Percentiles rank a stretch among this genome's conserved stretches.
These are phyloP conservation scores for Sordariomycetes sp. DNA, from an alignment of 2,329 filamentous ascomycete genomes.

Conservation along the genomic window DNA sequence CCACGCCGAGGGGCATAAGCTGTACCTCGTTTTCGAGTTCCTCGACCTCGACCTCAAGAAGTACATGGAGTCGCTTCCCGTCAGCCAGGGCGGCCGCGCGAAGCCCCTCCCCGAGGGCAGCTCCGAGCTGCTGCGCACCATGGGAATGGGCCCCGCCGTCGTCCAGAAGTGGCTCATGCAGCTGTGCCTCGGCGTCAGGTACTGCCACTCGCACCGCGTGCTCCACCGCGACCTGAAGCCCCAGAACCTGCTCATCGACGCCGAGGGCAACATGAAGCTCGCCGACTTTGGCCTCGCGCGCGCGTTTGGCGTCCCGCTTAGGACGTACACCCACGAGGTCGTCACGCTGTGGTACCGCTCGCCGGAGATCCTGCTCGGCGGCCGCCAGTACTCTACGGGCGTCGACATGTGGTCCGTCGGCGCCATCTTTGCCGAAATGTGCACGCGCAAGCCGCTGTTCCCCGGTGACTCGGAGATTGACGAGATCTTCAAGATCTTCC, in stretches of 20 bases:
- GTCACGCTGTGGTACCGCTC: constrained; percentile 90
- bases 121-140: constrained; percentile 44
- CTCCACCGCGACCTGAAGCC: constrained; percentile 84
- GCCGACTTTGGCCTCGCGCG: constrained; percentile 83
- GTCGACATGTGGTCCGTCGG: constrained; percentile 95
- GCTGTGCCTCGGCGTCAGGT: constrained; percentile 69
- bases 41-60: constrained; percentile 88
- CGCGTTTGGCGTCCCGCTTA: constrained; percentile 80
- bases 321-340: constrained; percentile 91
- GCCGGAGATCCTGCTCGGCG: constrained; percentile 81
- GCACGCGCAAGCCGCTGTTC: constrained; percentile 83
- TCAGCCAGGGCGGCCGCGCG: constrained; percentile 71
- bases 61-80: constrained; percentile 85
- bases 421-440: constrained; percentile 95
- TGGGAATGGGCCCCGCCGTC: constrained; percentile 67
- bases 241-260: constrained; percentile 78
- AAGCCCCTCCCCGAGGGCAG: constrained; percentile 74
- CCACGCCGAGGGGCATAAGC: constrained; percentile 86
- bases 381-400: constrained; percentile 83
- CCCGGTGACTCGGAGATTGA: constrained; percentile 65
- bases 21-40: constrained; percentile 88
- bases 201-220: constrained; percentile 80
- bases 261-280: constrained; percentile 78
- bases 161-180: constrained; percentile 91
- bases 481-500: constrained; percentile 47